phyloP scores from a whole-genome alignment of 345 rosid species.

The Ceriops tagal region DNA sequence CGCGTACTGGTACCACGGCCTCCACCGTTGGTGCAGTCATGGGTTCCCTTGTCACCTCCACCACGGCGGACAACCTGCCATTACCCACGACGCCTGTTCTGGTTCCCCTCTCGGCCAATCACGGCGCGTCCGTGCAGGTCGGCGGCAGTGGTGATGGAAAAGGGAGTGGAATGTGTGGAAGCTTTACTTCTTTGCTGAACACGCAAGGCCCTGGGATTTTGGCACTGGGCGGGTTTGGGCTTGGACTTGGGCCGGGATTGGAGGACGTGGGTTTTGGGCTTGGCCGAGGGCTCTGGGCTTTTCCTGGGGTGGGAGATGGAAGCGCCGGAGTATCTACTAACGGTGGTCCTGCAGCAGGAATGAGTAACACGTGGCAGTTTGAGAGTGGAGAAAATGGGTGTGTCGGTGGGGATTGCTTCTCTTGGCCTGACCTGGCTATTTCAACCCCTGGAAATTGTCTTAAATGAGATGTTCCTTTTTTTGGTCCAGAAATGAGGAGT shows the following conservation, averaged over 20 bases:
- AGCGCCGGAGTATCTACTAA: slow-evolving; percentile 15
- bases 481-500: background rate
- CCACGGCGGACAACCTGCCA: slow-evolving; percentile 24
- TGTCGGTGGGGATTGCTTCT: slow-evolving; percentile 59
- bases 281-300: slow-evolving; percentile 80
- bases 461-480: slow-evolving; percentile 37
- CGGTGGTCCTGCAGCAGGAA: slow-evolving; percentile 27
- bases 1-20: slow-evolving; percentile 39
- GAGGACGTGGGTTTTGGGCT: slow-evolving; percentile 68
- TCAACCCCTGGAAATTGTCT: slow-evolving; percentile 78
- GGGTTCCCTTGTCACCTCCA: slow-evolving; percentile 11
- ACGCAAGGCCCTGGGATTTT: slow-evolving; percentile 60
- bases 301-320: slow-evolving; percentile 47
- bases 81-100: slow-evolving; percentile 51
- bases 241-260: slow-evolving; percentile 54
- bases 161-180: slow-evolving; percentile 28
- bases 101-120: slow-evolving; percentile 37
- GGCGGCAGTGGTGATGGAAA: slow-evolving; percentile 30
- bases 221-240: slow-evolving; percentile 67
- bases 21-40: background rate
- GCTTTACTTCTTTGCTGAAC: slow-evolving; percentile 72
- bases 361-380: slow-evolving; percentile 69
- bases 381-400: slow-evolving; percentile 63
- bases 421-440: slow-evolving; percentile 95
- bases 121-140: slow-evolving; percentile 27